Base-by-base conservation (phyloP, 2,329 filamentous ascomycete species). In the Calonectria pauciramosa region DNA sequence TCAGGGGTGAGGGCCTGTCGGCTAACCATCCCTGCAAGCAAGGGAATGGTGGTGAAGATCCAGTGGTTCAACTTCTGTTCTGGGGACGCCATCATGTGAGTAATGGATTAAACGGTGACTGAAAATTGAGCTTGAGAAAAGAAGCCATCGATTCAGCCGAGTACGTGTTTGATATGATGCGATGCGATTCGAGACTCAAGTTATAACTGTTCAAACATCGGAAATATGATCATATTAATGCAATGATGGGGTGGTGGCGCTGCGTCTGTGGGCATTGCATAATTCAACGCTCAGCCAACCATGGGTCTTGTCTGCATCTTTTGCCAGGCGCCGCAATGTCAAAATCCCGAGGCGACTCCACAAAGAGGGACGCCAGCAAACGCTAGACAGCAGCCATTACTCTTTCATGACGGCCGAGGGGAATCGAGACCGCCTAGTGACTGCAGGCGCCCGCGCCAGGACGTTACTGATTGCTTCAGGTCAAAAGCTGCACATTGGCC, bases 371-470 rank as follows among this genome's bases (percentile, higher is more conserved):
- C 60, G 60, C 67, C 67, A 67, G 10, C 51, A 38, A 70, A 63
- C 59, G 47, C 71, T 73, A 70, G 51, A 36, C 51, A 16, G 51
- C 38, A 14, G 26, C 70, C 54, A 56, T 49, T 23, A 49, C 14
- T 38, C 60, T 66, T 28, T 65, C 34, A 71, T 54, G 32, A n/a
- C 28, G 63, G 28, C 49, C 28, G 20, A 28, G 18, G 28, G 47
- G 52, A 16, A 73, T 67, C 71, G 51, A 73, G 71, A 73, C 71
- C 71, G n/a, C 66, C 59, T 63, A 56, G 32, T 41, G 34, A 72
- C 26, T 23, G 34, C 34, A 30, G 11, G 32, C 16, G 47, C 65
- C 28, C 38, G 49, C 59, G 11, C 41, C 67, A 52, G 66, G 38
- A 56, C 51, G 67, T 34, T 28, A 49, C 18, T 14, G 26, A 59